Evolutionary conservation across 2,329 filamentous ascomycete species (phyloP).

Genomic region (Xylaria polymorpha): DNA sequence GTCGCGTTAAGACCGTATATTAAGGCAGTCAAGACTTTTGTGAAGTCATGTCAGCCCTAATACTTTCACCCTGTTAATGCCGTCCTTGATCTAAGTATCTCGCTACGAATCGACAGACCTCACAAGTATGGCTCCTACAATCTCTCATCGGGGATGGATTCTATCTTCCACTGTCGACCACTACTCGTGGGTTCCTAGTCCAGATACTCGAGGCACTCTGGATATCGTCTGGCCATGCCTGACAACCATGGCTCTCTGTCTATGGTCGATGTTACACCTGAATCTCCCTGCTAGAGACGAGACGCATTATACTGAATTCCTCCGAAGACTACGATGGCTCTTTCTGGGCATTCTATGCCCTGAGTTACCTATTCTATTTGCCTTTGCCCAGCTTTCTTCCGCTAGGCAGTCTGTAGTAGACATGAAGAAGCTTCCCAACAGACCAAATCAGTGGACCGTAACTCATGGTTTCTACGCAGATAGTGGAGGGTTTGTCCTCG

Average conservation of each 20-base stretch:
- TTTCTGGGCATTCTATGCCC: constrained; percentile 26
- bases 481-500: constrained; percentile 26
- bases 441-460: constrained; percentile 16
- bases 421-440: constrained; percentile 17
- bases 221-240: constrained; percentile 31
- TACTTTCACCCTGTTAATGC: no score
- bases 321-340: constrained; percentile 24
- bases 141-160: no score
- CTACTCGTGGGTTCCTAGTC: constrained; percentile 20
- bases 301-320: not conserved
- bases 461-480: constrained; percentile 32
- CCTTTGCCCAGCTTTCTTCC: constrained; percentile 25
- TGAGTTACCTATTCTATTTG: constrained; percentile 28
- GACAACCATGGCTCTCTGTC: constrained; percentile 18
- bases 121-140: no score
- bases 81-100: not conserved
- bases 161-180: no score
- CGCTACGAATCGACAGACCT: no score
- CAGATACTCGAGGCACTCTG: constrained; percentile 29
- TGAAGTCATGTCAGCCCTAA: no score
- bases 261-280: constrained; percentile 29
- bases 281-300: constrained; percentile 23
- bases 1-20: no score
- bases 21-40: no score
- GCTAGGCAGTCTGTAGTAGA: constrained; percentile 26